Conservation (phyloP, 2,329 filamentous ascomycete genomes). For the Colletotrichum lentis region DNA sequence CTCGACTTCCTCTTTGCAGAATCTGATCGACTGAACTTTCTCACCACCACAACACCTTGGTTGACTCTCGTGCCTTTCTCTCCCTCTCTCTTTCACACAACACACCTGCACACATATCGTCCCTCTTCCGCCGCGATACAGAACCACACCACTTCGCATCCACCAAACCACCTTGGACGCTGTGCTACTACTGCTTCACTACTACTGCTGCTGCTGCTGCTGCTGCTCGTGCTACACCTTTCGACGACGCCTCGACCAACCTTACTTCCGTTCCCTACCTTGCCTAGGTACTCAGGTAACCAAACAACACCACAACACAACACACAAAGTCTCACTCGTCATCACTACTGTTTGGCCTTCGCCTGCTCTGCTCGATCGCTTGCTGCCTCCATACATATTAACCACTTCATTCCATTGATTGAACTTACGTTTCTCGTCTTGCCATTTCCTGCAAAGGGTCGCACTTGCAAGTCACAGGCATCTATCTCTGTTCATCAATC, state of each 20-base stretch:
- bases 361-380: slow-evolving; percentile 10
- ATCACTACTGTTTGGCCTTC: slow-evolving; percentile 15
- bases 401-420: slow-evolving; percentile 28
- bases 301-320: slow-evolving; percentile 5
- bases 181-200: neutral
- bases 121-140: neutral
- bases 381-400: slow-evolving; percentile 17
- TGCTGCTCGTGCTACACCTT: neutral
- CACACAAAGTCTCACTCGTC: slow-evolving; percentile 9
- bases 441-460: slow-evolving; percentile 4
- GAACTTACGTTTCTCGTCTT: neutral
- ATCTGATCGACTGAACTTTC: slow-evolving; percentile 34
- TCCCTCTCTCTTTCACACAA: neutral
- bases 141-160: neutral
- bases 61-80: slow-evolving; percentile 12
- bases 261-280: slow-evolving; percentile 6
- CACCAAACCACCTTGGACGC: neutral
- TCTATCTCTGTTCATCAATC: slow-evolving; percentile 10
- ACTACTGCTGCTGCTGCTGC: neutral
- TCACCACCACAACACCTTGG: slow-evolving; percentile 18
- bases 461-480: neutral
- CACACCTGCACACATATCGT: neutral
- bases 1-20: slow-evolving; percentile 30
- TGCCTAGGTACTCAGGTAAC: neutral
- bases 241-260: slow-evolving; percentile 17